Percentiles rank a stretch among this genome's conserved stretches.
Evolutionary conservation across 345 rosid species (phyloP).

Genomic region (Erysimum cheiranthoides): DNA sequence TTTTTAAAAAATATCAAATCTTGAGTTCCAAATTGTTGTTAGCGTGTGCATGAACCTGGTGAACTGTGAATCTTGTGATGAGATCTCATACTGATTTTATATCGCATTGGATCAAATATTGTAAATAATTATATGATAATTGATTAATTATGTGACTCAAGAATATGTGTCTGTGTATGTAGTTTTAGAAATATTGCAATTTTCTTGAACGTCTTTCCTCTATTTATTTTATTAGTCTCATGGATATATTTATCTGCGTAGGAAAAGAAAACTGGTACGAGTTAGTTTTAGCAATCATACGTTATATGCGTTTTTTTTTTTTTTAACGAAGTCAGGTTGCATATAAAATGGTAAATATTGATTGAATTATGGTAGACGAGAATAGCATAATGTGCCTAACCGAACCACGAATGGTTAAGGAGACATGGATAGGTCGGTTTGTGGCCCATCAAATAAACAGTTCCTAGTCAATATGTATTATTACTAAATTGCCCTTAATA

Average conservation of each 20-base stretch:
- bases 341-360: background rate
- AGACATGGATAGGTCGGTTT: conserved; percentile 16
- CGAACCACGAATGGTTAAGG: conserved; percentile 21
- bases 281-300: background rate
- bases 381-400: background rate
- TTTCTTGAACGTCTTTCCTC: background rate
- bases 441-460: conserved; percentile 9
- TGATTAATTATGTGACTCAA: background rate
- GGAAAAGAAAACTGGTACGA: too few species aligned
- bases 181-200: background rate
- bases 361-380: background rate
- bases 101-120: background rate
- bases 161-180: too few species aligned
- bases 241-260: background rate
- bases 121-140: background rate
- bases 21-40: background rate
- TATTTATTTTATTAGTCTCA: background rate
- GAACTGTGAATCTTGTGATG: background rate
- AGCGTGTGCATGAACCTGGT: conserved; percentile 37
- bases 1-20: background rate
- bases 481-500: conserved; percentile 13
- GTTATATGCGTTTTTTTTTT: too few species aligned
- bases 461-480: background rate
- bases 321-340: background rate
- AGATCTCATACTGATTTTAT: conserved; percentile 28